Base-by-base conservation (phyloP, 495 filamentous ascomycete genomes). In the Elasticomyces elasticus region DNA sequence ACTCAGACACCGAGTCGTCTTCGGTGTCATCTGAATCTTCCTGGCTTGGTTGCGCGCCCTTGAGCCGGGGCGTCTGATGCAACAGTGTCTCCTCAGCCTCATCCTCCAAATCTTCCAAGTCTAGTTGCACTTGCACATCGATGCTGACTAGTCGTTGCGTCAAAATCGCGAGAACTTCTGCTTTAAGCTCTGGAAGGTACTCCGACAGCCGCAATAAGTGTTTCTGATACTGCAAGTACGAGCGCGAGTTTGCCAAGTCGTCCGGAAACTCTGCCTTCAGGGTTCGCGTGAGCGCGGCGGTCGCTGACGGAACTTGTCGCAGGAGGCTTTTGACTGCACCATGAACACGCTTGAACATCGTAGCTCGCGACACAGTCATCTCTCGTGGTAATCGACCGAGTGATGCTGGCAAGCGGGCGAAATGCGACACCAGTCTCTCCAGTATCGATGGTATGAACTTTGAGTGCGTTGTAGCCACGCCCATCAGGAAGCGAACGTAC, bases 111-210 rank as follows among this genome's bases (percentile, higher is more conserved):
- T 94, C 86, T 54, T 96, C 89, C 59, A 96, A 76, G 60, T 97
- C 89, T 11, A 87, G 79, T 66, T 95, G 90, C 64, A 97, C 89
- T 64, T 95, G 87, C 2, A 94, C 86, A 60, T 99, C 92, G 42
- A 94, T 83, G 67, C 92, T 94, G 53, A 96, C 86, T 3, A 96
- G 72, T 48, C 82, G 78, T 31, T 91, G 84, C 11, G 85, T 86
- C 37, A 96, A 81, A 17, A 95, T 69, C 52, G 84, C 80, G 50
- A 95, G 77, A n/a, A 96, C 78, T 49, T 92, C 85, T 15, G 80
- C 76, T 59, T 82, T 81, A n/a, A 97, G 73, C 43, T 91, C 83
- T 0, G 87, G 87, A 5, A 82, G 76, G 66, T 94, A 94, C 42
- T 73, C 73, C 35, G 82, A 77, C 24, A 97, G 68, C 54, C 74